Percentiles rank a stretch among this genome's conserved stretches.
These are phyloP conservation scores for Raphidocelis subcapitata DNA, from an alignment of 139 green algal genomes.

Conservation along the genomic window DNA sequence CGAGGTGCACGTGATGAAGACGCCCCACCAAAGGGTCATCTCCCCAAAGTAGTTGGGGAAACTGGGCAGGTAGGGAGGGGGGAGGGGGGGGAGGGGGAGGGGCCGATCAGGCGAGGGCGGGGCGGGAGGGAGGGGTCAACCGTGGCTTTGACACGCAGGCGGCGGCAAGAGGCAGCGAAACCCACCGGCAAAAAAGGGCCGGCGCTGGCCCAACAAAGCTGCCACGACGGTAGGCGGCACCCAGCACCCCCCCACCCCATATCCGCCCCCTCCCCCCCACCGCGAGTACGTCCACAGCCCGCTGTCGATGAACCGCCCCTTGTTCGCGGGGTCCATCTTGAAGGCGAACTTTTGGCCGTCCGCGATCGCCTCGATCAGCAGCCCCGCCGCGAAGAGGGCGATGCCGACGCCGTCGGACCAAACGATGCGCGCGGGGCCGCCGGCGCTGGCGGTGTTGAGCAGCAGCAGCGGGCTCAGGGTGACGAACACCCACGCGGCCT, in stretches of 20 bases:
- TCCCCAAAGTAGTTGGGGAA: slow-evolving; percentile 94
- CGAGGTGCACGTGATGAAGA: slow-evolving; percentile 56
- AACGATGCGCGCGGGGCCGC: slow-evolving; percentile 19
- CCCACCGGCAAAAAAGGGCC: too few relatives aligned
- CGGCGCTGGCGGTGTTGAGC: slow-evolving; percentile 50
- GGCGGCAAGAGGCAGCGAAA: too few relatives aligned
- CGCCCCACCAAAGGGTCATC: slow-evolving; percentile 68
- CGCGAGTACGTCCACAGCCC: slow-evolving; percentile 69
- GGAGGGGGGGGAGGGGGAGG: too few relatives aligned
- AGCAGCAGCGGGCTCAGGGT: slow-evolving; percentile 71
- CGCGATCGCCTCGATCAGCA: slow-evolving; percentile 60
- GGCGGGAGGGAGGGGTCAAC: too few relatives aligned
- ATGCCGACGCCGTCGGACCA: slow-evolving; percentile 34
- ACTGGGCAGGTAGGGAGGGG: slow-evolving; percentile 26
- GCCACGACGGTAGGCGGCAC: too few relatives aligned
- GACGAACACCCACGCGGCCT: slow-evolving; percentile 84
- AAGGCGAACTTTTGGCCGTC: slow-evolving; percentile 83
- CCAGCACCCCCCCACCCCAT: too few relatives aligned
- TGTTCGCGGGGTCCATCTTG: slow-evolving; percentile 67
- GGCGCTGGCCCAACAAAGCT: too few relatives aligned
- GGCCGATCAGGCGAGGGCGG: too few relatives aligned
- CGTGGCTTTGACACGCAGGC: too few relatives aligned
- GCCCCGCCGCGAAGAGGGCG: slow-evolving; percentile 57
- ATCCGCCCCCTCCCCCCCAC: too few relatives aligned
- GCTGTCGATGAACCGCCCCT: slow-evolving; percentile 75